These are phyloP conservation scores for Arctium lappa DNA, from an alignment of 129 eudicot genomes.

Conservation along the genomic window DNA sequence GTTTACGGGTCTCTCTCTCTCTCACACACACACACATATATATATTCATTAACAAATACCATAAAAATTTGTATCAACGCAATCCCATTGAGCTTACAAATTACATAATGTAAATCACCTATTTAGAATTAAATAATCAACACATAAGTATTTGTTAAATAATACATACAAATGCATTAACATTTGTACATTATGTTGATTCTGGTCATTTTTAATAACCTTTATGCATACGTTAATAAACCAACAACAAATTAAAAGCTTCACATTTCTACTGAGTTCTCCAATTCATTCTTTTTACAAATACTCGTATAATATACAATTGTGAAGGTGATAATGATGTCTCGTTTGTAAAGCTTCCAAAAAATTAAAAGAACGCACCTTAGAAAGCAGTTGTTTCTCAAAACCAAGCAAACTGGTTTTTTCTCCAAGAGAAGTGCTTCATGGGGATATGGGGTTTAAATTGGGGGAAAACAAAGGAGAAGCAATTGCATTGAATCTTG, in stretches of 20 bases:
- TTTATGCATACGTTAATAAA: background rate
- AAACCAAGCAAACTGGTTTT: slow-evolving; percentile 21
- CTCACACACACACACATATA: too few relatives aligned
- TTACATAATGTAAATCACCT: background rate
- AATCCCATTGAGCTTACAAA: background rate
- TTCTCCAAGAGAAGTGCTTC: slow-evolving; percentile 29
- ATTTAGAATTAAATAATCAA: background rate
- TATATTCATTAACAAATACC: background rate
- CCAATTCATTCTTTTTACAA: background rate
- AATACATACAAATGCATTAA: background rate
- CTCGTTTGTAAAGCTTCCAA: background rate
- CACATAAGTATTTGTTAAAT: background rate
- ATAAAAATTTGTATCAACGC: background rate
- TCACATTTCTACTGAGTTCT: background rate
- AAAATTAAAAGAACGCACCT: slow-evolving; percentile 17
- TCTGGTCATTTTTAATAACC: background rate
- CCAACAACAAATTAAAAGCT: background rate
- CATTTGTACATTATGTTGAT: background rate
- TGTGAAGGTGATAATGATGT: background rate
- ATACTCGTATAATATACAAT: background rate
- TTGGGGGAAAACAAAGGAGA: slow-evolving; percentile 13
- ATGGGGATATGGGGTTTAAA: slow-evolving; percentile 36
- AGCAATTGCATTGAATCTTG: slow-evolving; percentile 12
- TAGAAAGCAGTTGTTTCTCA: slow-evolving; percentile 11
- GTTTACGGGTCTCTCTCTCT: background rate